Percentiles rank a stretch among this genome's conserved stretches.
phyloP scores from a whole-genome alignment of 805 yeast species.

The Hanseniaspora nectarophila region DNA sequence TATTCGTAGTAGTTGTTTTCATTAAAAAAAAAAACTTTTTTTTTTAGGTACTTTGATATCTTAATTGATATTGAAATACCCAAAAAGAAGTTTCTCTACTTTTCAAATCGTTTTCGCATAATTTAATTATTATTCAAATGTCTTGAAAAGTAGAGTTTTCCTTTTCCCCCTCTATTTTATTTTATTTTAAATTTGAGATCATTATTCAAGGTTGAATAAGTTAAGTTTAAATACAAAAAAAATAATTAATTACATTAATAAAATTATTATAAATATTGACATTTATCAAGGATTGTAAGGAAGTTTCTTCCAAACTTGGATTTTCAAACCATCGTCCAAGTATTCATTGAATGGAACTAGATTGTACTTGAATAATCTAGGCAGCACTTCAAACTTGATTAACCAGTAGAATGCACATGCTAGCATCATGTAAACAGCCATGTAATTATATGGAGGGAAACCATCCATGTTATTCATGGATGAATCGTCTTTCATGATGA shows the following conservation, averaged over 20 bases:
- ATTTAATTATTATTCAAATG: neutral
- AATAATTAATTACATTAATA: neutral
- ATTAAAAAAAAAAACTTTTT: too few relatives aligned
- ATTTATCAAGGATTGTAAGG: neutral
- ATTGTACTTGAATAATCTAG: slow-evolving; percentile 36
- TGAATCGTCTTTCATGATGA: slow-evolving; percentile 21
- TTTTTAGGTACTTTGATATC: too few relatives aligned
- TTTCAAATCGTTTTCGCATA: neutral
- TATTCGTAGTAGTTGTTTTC: neutral
- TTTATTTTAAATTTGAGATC: neutral
- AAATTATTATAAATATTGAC: neutral
- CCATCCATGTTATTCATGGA: slow-evolving; percentile 20
- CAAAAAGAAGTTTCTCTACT: neutral
- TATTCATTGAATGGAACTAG: slow-evolving; percentile 32
- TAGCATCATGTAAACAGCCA: slow-evolving; percentile 34
- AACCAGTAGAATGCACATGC: slow-evolving; percentile 46
- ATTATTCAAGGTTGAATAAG: slow-evolving; percentile 12
- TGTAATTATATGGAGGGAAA: slow-evolving; percentile 31
- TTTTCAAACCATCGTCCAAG: slow-evolving; percentile 46
- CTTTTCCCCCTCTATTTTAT: neutral
- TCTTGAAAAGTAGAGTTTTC: neutral
- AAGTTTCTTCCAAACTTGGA: slow-evolving; percentile 44
- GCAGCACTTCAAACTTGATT: slow-evolving; percentile 38
- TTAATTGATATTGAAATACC: neutral
- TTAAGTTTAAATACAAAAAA: neutral